These are phyloP conservation scores for Schizosaccharomyces lindneri DNA, from an alignment of 805 yeast genomes.

Conservation along the genomic window DNA sequence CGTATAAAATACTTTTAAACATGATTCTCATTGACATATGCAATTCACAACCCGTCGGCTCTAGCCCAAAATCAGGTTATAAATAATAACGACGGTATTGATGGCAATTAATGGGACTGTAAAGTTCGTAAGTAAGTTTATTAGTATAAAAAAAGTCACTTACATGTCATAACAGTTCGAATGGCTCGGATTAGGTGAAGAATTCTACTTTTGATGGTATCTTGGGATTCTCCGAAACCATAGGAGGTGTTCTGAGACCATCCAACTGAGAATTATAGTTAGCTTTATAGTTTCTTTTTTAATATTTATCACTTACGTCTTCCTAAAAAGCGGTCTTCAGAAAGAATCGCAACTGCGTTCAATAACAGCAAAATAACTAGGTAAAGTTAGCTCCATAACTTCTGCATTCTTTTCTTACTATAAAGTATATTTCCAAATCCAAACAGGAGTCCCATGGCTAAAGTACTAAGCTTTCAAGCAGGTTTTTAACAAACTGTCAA, in stretches of 20 bases:
- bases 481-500: too few relatives aligned
- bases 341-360: constrained; percentile 53
- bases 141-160: constrained; percentile 7
- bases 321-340: constrained; percentile 55
- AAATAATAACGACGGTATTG: constrained; percentile 38
- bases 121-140: constrained; percentile 3
- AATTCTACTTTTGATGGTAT: constrained; percentile 30
- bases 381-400: background rate
- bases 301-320: constrained; percentile 20
- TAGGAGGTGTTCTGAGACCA: constrained; percentile 19
- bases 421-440: background rate
- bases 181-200: constrained; percentile 47
- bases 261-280: constrained; percentile 17
- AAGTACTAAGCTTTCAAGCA: too few relatives aligned
- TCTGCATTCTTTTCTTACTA: background rate
- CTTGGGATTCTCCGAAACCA: constrained; percentile 21
- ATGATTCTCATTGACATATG: too few relatives aligned
- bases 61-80: constrained; percentile 45
- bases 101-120: constrained; percentile 44
- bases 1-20: too few relatives aligned
- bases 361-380: constrained; percentile 23
- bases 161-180: constrained; percentile 46
- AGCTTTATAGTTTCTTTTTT: background rate
- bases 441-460: background rate
- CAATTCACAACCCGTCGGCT: background rate